These are phyloP conservation scores for Cyclostephanos tholiformis DNA, from an alignment of 108 stramenopile genomes.

Conservation along the genomic window DNA sequence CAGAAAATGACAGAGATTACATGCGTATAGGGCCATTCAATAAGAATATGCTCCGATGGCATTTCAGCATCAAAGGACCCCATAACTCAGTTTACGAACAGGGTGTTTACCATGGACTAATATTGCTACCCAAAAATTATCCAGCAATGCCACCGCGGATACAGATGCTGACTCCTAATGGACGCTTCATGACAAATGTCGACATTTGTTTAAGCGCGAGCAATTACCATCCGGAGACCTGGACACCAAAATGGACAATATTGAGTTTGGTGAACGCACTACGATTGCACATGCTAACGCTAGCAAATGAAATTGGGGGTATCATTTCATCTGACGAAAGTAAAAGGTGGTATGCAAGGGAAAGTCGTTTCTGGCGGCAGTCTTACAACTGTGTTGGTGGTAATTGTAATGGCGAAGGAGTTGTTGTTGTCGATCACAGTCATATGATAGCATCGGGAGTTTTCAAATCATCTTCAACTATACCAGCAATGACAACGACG, in stretches of 20 bases:
- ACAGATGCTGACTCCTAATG: conserved; percentile 84
- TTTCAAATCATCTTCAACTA: conserved; percentile 14
- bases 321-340: conserved; percentile 49
- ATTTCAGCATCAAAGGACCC: conserved; percentile 84
- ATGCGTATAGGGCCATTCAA: conserved; percentile 76
- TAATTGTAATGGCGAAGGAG: conserved; percentile 8
- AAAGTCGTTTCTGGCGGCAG: conserved; percentile 58
- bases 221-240: conserved; percentile 87
- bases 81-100: conserved; percentile 63
- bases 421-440: conserved; percentile 50
- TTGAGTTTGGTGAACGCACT: conserved; percentile 70
- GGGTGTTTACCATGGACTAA: conserved; percentile 89
- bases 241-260: conserved; percentile 87
- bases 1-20: conserved; percentile 24
- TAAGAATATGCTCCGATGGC: conserved; percentile 83
- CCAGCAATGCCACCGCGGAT: conserved; percentile 84
- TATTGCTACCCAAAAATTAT: conserved; percentile 83
- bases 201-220: conserved; percentile 90
- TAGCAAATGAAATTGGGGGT: conserved; percentile 84
- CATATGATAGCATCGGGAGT: conserved; percentile 46
- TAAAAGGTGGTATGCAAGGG: conserved; percentile 45
- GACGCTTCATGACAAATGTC: conserved; percentile 66
- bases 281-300: conserved; percentile 82
- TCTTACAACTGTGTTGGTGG: background rate
- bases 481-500: background rate